Conservation (phyloP, 352 stramenopile genomes). For the Phytophthora palmivora region DNA sequence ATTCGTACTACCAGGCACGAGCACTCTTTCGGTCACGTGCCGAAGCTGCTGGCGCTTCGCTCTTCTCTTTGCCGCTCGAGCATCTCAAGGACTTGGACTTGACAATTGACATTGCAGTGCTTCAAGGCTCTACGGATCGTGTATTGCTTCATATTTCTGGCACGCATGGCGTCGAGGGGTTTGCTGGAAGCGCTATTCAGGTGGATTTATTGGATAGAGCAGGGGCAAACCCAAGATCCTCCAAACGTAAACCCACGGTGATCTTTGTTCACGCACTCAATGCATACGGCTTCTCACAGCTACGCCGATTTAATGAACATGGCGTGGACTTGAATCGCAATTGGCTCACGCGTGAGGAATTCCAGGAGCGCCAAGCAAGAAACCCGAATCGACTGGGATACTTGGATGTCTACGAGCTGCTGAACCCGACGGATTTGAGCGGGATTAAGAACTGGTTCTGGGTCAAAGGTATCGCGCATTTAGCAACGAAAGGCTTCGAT, state of each 20-base stretch:
- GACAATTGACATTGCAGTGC: conserved; percentile 71
- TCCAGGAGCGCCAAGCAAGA: conserved; percentile 43
- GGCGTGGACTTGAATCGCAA: conserved; percentile 97
- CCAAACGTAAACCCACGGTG: conserved; percentile 63
- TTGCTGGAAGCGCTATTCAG: conserved; percentile 87
- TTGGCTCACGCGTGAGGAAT: conserved; percentile 67
- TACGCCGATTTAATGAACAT: conserved; percentile 93
- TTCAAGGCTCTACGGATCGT: conserved; percentile 50
- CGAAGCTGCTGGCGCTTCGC: conserved; percentile 35
- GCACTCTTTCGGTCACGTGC: conserved; percentile 62
- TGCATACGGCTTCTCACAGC: conserved; percentile 90
- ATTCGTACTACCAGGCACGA: conserved; percentile 72
- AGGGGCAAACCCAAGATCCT: conserved; percentile 2
- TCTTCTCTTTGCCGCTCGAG: conserved; percentile 60
- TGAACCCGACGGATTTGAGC: conserved; percentile 64
- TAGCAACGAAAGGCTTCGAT: conserved; percentile 50
- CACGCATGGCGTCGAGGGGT: conserved; percentile 86
- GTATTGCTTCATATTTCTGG: conserved; percentile 83
- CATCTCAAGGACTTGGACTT: conserved; percentile 56
- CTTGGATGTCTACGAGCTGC: conserved; percentile 67
- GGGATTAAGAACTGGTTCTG: conserved; percentile 57
- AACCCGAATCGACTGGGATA: conserved; percentile 88
- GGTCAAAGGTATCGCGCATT: conserved; percentile 38
- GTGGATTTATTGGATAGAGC: conserved; percentile 50
- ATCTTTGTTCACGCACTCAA: conserved; percentile 95